phyloP scores from a whole-genome alignment of 2,329 filamentous ascomycete genomes.

The Epichloe gansuensis region DNA sequence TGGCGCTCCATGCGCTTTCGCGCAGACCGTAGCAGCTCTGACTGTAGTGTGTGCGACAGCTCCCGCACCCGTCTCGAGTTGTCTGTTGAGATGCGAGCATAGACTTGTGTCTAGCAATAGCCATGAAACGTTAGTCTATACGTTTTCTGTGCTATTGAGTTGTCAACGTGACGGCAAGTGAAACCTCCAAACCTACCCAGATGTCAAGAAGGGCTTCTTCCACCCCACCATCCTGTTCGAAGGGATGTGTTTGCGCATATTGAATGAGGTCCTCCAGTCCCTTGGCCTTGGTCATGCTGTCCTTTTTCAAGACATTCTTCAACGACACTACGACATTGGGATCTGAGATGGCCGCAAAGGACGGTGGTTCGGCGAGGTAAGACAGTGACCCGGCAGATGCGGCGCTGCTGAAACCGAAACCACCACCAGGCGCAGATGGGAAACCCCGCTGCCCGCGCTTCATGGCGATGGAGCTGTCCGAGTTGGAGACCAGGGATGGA shows the following conservation, averaged over 20 bases:
- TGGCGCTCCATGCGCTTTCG: conserved; percentile 76
- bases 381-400: conserved; percentile 48
- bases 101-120: conserved; percentile 58
- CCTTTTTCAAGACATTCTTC: conserved; percentile 87
- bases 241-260: conserved; percentile 43
- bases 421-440: conserved; percentile 6
- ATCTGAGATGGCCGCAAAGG: conserved; percentile 65
- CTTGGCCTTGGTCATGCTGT: conserved; percentile 81
- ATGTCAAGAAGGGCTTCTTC: conserved; percentile 78
- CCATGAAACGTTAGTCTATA: neutral
- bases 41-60: conserved; percentile 64
- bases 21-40: conserved; percentile 44
- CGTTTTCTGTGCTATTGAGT: neutral
- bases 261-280: conserved; percentile 73
- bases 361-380: conserved; percentile 75
- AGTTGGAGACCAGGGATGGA: neutral
- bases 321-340: conserved; percentile 78
- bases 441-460: conserved; percentile 7
- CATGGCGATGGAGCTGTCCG: conserved; percentile 1
- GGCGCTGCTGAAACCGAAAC: conserved; percentile 22
- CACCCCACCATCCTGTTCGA: conserved; percentile 44
- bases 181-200: conserved; percentile 48
- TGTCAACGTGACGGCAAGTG: no score
- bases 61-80: conserved; percentile 79
- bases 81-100: conserved; percentile 82